Conservation (phyloP, 148 eudicot species). For the Vaccinium macrocarpon region DNA sequence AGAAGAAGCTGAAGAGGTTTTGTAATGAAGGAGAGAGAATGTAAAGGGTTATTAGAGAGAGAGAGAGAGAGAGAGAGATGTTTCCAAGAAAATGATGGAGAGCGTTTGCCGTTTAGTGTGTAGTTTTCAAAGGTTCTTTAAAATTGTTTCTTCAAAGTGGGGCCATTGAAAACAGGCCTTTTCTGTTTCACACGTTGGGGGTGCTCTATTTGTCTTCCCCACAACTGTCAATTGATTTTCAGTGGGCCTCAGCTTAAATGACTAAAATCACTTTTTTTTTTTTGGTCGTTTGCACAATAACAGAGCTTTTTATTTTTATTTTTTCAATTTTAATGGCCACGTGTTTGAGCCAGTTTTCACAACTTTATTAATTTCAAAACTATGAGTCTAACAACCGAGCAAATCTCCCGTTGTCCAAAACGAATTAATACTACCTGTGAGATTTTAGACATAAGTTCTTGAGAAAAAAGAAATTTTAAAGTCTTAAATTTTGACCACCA, state of each 20-base stretch:
- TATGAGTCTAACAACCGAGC: no score
- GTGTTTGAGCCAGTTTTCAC: no score
- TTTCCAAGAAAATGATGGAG: slow-evolving; percentile 36
- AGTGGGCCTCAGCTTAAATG: not conserved
- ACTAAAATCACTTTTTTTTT: not conserved
- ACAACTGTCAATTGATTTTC: slow-evolving; percentile 22
- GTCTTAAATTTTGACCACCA: no score
- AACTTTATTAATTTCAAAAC: no score
- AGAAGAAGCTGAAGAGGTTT: not conserved
- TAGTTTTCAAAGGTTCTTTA: slow-evolving; percentile 21
- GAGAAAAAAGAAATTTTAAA: no score
- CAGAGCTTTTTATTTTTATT: no score
- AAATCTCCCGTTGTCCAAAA: no score
- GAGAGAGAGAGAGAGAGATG: slow-evolving; percentile 16
- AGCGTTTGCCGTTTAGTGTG: slow-evolving; percentile 39
- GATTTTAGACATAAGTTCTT: no score
- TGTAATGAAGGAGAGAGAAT: not conserved
- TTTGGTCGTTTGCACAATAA: not conserved
- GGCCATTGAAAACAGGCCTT: slow-evolving; percentile 13
- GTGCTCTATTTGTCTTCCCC: slow-evolving; percentile 21
- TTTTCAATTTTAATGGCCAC: no score
- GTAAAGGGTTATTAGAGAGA: not conserved
- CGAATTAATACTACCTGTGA: no score
- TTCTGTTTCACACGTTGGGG: slow-evolving; percentile 33
- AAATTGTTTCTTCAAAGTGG: not conserved